Evolutionary conservation across 1,139 yeast genomes (phyloP), one percentile per base, ranked within the genome.

Genomic region (Pichia inconspicua): DNA sequence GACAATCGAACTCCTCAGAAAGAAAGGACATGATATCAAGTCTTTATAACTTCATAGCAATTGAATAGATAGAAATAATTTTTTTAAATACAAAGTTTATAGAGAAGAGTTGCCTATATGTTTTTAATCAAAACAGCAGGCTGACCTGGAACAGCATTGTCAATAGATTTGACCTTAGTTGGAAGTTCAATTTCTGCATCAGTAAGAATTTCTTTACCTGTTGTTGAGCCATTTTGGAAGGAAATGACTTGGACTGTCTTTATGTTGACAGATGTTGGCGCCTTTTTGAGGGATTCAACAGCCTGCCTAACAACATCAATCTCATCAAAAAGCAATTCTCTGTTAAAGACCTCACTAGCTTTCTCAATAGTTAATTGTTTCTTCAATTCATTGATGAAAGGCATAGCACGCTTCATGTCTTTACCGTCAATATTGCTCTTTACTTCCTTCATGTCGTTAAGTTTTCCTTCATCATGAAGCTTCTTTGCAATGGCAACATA

Each of bases 331-430:
- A 82, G 74, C 58, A 92, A 78, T 68, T 88, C 84, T 69, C 97
- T 79, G 73, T 87, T 81, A 72, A 92, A 88, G 32, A 94, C 96
- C 47, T 78, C 75, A 48, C 77, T 78, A 17, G 95, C 82, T 35
- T 82, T 70, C 63, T 84, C 92, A 46, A 71, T 71, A 17, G 72
- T 65, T 58, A 92, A 75, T 69, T 96, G 82, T 64, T 82, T 85
- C 68, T 92, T 88, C 66, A 92, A 73, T 57, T 80, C 73, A 55
- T 92, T 82, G 55, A 92, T 90, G 67, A 90, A 92, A 52, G 97
- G 97, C 98, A 94, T 92, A 53, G 96, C 97, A 59, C 95, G 82
- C 76, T 89, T 89, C 84, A 90, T 80, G 60, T 84, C 92, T 65
- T 80, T 81, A 55, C 84, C 84, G 38, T 60, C 62, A 51, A 84